A percentile compares a stretch with the other conserved stretches of the same genome.
These are phyloP conservation scores for Paramarasmius palmivorus DNA, from an alignment of 1,284 basidiomycete genomes.

Conservation along the genomic window DNA sequence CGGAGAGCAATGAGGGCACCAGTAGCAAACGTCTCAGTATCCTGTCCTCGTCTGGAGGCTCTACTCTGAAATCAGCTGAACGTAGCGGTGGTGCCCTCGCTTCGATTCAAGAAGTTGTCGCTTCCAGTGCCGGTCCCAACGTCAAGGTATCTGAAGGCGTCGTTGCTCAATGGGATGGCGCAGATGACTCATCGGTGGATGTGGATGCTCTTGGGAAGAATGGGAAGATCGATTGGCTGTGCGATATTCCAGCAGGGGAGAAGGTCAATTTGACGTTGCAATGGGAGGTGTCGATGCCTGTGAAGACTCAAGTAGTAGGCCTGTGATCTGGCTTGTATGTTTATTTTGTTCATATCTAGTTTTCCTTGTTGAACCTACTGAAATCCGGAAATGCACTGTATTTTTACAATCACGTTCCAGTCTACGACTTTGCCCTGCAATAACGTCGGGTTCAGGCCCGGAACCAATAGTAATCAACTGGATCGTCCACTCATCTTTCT, in stretches of 20 bases:
- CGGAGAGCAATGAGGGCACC: not conserved
- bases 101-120: not conserved
- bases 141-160: conserved; percentile 11
- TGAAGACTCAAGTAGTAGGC: not conserved
- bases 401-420: no score
- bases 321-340: not conserved
- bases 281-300: conserved; percentile 10
- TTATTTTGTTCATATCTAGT: no score
- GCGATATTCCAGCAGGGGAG: conserved; percentile 9
- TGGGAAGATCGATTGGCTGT: conserved; percentile 14
- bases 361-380: no score
- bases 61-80: not conserved
- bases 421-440: no score
- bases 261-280: conserved; percentile 13
- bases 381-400: no score
- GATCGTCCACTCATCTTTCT: no score
- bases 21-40: not conserved
- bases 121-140: not conserved
- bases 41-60: not conserved
- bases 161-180: conserved; percentile 12
- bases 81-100: not conserved
- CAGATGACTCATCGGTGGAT: conserved; percentile 11
- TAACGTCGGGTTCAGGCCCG: no score
- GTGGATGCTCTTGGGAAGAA: conserved; percentile 13
- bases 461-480: no score